Percentiles rank a stretch among this genome's conserved stretches.
These are phyloP conservation scores for Cryptococcus sp. DNA, from an alignment of 1,284 basidiomycete species.

Conservation along the genomic window DNA sequence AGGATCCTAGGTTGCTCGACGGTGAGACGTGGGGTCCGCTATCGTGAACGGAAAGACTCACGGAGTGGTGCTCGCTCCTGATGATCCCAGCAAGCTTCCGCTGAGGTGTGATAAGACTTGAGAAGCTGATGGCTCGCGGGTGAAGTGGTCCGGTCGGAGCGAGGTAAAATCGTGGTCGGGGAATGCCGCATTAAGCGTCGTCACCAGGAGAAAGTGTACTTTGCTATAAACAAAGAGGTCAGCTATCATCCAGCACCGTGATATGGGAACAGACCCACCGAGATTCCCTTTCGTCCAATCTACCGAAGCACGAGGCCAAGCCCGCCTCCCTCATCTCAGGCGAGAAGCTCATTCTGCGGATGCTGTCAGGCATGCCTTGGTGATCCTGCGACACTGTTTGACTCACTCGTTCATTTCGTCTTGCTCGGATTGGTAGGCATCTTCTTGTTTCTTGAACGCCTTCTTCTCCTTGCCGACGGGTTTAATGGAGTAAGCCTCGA, in stretches of 20 bases:
- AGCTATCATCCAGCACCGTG: background rate
- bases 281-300: conserved; percentile 51
- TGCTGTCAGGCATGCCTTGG: background rate
- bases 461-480: conserved; percentile 96
- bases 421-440: conserved; percentile 63
- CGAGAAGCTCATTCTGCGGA: conserved; percentile 47
- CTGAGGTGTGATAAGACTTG: conserved; percentile 40
- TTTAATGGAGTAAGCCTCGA: conserved; percentile 98
- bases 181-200: conserved; percentile 94
- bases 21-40: background rate
- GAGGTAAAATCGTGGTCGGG: conserved; percentile 97
- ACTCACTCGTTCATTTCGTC: conserved; percentile 53
- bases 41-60: conserved; percentile 16
- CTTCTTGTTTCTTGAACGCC: conserved; percentile 88
- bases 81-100: conserved; percentile 33
- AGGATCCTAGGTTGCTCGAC: conserved; percentile 1
- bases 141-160: conserved; percentile 88
- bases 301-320: conserved; percentile 50
- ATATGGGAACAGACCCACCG: conserved; percentile 33
- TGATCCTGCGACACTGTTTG: too few species aligned
- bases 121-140: conserved; percentile 70
- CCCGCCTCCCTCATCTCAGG: conserved; percentile 53
- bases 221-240: conserved; percentile 26
- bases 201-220: conserved; percentile 73
- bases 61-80: conserved; percentile 27